Base-by-base conservation (phyloP, 202 grass and related monocot genomes). In the Zizania palustris region DNA sequence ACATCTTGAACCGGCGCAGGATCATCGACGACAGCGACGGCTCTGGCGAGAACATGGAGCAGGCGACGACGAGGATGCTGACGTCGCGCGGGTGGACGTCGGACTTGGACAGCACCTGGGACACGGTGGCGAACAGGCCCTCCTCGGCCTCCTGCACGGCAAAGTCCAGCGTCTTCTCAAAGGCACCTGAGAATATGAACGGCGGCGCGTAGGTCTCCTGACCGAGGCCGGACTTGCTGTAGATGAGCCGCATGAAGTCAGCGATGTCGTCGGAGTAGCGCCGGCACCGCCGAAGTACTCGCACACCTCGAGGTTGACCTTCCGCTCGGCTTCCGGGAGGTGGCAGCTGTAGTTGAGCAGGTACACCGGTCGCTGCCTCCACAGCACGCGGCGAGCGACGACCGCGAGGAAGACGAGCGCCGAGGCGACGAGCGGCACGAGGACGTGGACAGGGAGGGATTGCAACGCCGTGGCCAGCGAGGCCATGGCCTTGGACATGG, bases 311-410 rank as follows among this genome's bases (percentile, higher is more conserved):
- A 91, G 67, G 77, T 39, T 91, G 69, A 84, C 77, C 73, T 83
- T 80, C 3, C 84, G 83, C 1, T 90, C 87, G 39, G 20, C 5
- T 34, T 88, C 77, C 0, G 89, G 93, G 58, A 92, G 87, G 73
- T 92, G 84, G 80, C 93, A 96, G 42, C 80, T 88, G 82, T 90
- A 96, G 63, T 87, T 86, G 7, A 96, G 75, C 5, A 96, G 78
- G 71, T 92, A 81, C 55, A 96, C 86, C 0, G 81, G 86, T 0
- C 77, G 89, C 63, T 74, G 70, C 36, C 73, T 35, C 9, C 61
- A 18, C 4, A 87, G 74, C 44, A 87, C 0, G 39, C 21, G 66
- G 2, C 68, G 76, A 69, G 80, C 64, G 64, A 92, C 61, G 39
- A 68, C 45, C 28, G 28, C 57, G 5, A 81, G 6, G 54, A 88